Evolutionary conservation across 2,329 filamentous ascomycete genomes (phyloP).

Genomic region (Neocucurbitaria cava): DNA sequence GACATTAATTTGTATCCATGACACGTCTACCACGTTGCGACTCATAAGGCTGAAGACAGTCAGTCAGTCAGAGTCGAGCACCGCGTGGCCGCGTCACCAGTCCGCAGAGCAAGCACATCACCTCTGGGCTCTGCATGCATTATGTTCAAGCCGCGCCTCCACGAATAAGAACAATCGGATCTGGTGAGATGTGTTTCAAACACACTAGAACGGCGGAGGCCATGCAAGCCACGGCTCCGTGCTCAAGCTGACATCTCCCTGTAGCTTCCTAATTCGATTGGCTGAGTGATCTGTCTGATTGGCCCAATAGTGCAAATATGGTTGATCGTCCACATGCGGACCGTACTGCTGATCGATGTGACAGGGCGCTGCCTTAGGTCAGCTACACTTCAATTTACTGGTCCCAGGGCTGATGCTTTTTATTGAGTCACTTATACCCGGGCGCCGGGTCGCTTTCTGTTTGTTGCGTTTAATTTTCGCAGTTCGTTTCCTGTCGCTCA

Average conservation of each 20-base stretch:
- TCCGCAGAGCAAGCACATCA: not conserved
- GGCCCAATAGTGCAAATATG: not conserved
- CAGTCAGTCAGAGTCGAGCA: not conserved
- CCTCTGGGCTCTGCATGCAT: not conserved
- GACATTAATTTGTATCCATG: not conserved
- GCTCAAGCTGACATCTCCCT: not conserved
- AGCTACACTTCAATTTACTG: conserved; percentile 1
- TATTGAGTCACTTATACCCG: not conserved
- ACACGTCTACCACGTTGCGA: not conserved
- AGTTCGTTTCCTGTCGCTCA: conserved; percentile 12
- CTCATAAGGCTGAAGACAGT: not conserved
- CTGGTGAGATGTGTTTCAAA: not conserved
- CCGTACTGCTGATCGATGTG: not conserved
- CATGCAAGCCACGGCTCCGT: not conserved
- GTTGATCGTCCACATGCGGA: conserved; percentile 2
- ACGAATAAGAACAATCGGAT: not conserved
- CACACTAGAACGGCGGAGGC: not conserved
- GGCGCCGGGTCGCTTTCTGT: not conserved
- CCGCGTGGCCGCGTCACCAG: conserved; percentile 2
- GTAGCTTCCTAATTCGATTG: not conserved
- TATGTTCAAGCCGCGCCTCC: not conserved
- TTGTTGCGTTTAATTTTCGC: not conserved
- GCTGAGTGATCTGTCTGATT: not conserved
- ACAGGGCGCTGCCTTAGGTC: not conserved
- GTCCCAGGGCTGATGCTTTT: not conserved